Evolutionary conservation across 257 asterid genomes (phyloP).

Genomic region (Euphrasia confusa): DNA sequence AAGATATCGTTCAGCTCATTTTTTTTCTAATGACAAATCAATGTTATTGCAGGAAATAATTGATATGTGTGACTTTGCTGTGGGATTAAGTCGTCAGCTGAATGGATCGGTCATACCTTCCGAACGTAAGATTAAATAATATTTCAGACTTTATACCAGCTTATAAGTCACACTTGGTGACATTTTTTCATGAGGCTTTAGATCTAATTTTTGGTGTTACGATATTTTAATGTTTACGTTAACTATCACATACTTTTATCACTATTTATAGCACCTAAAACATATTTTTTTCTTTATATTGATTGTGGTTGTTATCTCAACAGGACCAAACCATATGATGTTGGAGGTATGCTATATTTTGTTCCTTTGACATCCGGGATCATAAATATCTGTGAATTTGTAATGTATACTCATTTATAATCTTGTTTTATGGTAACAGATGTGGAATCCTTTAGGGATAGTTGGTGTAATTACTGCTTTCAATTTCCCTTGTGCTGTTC

Average conservation of each 20-base stretch:
- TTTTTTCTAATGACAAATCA: conserved; percentile 24
- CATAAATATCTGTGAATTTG: conserved; percentile 5
- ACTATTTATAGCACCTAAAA: conserved; percentile 2
- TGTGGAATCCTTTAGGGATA: conserved; percentile 97
- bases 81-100: conserved; percentile 98
- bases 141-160: conserved; percentile 8
- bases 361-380: conserved; percentile 18
- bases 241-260: not conserved
- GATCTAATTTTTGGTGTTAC: not conserved
- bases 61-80: conserved; percentile 99
- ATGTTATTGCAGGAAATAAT: conserved; percentile 72
- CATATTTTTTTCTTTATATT: conserved; percentile 16
- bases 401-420: conserved; percentile 18
- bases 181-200: conserved; percentile 5
- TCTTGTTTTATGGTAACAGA: conserved; percentile 40
- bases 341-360: conserved; percentile 66
- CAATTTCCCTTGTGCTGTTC: conserved; percentile 98
- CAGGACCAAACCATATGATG: conserved; percentile 99
- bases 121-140: conserved; percentile 63
- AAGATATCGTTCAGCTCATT: conserved; percentile 7
- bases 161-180: not conserved
- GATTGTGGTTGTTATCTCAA: conserved; percentile 24
- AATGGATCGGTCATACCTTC: conserved; percentile 97
- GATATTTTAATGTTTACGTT: not conserved
- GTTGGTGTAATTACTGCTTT: conserved; percentile 97